Conservation (phyloP, 768 basidiomycete genomes). For the Candolleomyces aberdarensis region DNA sequence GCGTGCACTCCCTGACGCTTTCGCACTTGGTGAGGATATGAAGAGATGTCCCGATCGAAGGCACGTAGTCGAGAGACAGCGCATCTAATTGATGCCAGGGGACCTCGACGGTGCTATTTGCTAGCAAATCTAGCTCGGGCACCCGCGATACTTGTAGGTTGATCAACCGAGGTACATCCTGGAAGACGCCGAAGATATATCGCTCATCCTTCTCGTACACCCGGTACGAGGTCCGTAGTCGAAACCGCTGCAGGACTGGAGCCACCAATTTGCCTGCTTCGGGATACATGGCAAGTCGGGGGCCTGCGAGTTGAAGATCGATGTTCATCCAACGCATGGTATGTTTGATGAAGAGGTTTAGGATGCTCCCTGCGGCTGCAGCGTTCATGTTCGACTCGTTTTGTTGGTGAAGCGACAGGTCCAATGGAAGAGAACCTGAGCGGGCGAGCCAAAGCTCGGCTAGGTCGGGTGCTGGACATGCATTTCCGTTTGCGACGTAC, state of each 20-base stretch:
- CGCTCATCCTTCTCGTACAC: conserved; percentile 27
- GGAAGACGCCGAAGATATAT: conserved; percentile 28
- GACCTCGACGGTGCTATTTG: conserved; percentile 20
- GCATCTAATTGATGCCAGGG: conserved; percentile 30
- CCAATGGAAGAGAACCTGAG: conserved; percentile 29
- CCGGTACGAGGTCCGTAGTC: conserved; percentile 23
- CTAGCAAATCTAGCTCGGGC: conserved; percentile 24
- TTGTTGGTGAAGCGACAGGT: conserved; percentile 28
- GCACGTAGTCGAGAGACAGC: conserved; percentile 24
- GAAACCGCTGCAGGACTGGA: conserved; percentile 28
- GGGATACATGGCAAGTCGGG: conserved; percentile 21
- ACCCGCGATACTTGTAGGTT: conserved; percentile 29
- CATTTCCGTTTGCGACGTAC: conserved; percentile 24
- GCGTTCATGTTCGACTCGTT: conserved; percentile 30
- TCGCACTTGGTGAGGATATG: conserved; percentile 27
- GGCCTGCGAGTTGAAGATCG: conserved; percentile 28
- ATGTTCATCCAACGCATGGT: conserved; percentile 29
- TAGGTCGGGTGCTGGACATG: conserved; percentile 26
- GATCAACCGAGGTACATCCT: conserved; percentile 25
- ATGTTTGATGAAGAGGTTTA: conserved; percentile 28
- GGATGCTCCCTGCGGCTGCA: conserved; percentile 23
- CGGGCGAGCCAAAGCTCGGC: conserved; percentile 30
- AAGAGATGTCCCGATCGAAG: conserved; percentile 24
- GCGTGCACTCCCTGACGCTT: conserved; percentile 21
- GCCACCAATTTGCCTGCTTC: conserved; percentile 20